Percentiles rank a stretch among this genome's conserved stretches.
Conservation (phyloP, 1,284 basidiomycete species). For the Cryptococcus sp. region DNA sequence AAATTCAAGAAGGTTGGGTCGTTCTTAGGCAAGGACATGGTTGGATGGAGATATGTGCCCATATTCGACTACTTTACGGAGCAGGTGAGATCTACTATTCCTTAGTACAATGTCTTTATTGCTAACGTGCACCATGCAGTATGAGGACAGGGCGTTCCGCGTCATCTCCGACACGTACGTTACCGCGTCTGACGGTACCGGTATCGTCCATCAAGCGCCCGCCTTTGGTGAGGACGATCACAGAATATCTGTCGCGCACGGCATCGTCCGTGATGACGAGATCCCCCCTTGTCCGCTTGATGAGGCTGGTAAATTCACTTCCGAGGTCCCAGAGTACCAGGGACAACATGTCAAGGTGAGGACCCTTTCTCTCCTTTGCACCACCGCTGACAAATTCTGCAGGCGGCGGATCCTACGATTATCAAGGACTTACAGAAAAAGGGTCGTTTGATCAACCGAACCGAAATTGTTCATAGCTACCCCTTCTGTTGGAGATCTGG, state of each 20-base stretch:
- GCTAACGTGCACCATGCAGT: slow-evolving; percentile 57
- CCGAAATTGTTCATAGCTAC: slow-evolving; percentile 85
- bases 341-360: slow-evolving; percentile 88
- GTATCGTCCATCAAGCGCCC: slow-evolving; percentile 98
- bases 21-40: slow-evolving; percentile 89
- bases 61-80: slow-evolving; percentile 97
- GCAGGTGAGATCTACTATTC: slow-evolving; percentile 59
- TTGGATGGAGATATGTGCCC: slow-evolving; percentile 94
- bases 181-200: slow-evolving; percentile 90
- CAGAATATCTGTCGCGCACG: slow-evolving; percentile 82
- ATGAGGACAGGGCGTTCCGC: slow-evolving; percentile 86
- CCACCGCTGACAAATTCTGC: slow-evolving; percentile 5
- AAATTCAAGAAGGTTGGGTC: slow-evolving; percentile 89
- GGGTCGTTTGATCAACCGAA: slow-evolving; percentile 84
- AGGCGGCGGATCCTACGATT: slow-evolving; percentile 92
- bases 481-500: slow-evolving; percentile 98
- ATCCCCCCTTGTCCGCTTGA: slow-evolving; percentile 96
- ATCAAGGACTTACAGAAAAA: slow-evolving; percentile 88
- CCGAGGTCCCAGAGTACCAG: slow-evolving; percentile 83
- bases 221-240: slow-evolving; percentile 99
- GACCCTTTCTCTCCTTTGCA: neutral
- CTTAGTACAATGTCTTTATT: neutral
- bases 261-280: slow-evolving; percentile 78
- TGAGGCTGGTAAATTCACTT: slow-evolving; percentile 83
- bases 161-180: slow-evolving; percentile 92